These are phyloP conservation scores for Hypoxylon trugodes DNA, from an alignment of 495 filamentous ascomycete genomes.

Conservation along the genomic window DNA sequence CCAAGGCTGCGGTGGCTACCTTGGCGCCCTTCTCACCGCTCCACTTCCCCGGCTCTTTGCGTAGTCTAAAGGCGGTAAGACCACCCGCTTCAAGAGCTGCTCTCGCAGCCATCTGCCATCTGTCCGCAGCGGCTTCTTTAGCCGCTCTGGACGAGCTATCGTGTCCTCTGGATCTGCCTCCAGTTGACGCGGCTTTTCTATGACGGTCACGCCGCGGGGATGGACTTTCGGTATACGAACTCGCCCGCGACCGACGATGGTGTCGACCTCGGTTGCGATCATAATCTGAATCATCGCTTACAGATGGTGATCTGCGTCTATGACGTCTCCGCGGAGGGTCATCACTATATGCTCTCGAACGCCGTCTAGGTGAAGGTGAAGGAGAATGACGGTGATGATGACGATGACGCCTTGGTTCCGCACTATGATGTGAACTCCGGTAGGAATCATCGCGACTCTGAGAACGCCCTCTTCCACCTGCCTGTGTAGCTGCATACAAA, in stretches of 20 bases:
- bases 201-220: slow-evolving; percentile 24
- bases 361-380: slow-evolving; percentile 36
- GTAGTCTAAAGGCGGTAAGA: slow-evolving; percentile 47
- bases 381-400: slow-evolving; percentile 33
- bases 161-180: neutral
- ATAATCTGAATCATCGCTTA: slow-evolving; percentile 30
- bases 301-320: slow-evolving; percentile 24
- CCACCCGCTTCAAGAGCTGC: slow-evolving; percentile 54
- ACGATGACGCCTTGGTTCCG: slow-evolving; percentile 16
- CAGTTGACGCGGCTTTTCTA: slow-evolving; percentile 21
- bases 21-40: slow-evolving; percentile 50
- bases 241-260: slow-evolving; percentile 29
- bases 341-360: slow-evolving; percentile 34
- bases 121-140: slow-evolving; percentile 13
- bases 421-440: slow-evolving; percentile 20
- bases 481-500: slow-evolving; percentile 37
- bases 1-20: slow-evolving; percentile 53
- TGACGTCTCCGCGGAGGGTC: slow-evolving; percentile 17
- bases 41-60: slow-evolving; percentile 53
- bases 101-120: slow-evolving; percentile 47
- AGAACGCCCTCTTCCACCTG: slow-evolving; percentile 30
- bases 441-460: slow-evolving; percentile 24
- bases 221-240: slow-evolving; percentile 29
- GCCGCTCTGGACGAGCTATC: neutral
- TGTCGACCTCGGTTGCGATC: slow-evolving; percentile 31